Base-by-base conservation (phyloP, 352 stramenopile species). In the Globisporangium rhizosaccharum region DNA sequence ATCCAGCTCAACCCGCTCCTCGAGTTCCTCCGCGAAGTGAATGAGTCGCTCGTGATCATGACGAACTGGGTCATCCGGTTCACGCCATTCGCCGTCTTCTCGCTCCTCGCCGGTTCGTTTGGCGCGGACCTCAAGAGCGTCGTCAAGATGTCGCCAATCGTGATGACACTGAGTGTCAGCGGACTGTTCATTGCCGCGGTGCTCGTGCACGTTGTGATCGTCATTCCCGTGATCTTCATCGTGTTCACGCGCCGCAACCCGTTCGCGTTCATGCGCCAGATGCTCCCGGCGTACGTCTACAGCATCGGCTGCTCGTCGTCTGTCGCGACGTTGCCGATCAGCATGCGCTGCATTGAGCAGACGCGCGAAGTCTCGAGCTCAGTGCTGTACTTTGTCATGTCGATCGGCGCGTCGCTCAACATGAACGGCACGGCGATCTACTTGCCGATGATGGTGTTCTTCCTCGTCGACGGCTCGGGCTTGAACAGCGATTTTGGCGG, bases 401-500 rank as follows among this genome's bases (percentile, higher is more conserved):
- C 79, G 1, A 75, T 89, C 39, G 79, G 78, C 25, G 76, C 76
- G 3, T 73, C 73, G 37, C 59, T 94, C 25, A 80, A 92, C 65
- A 88, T 86, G 79, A 83, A 82, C 61, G 84, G 84, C 25, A 87
- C 82, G 30, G 82, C 78, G 14, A 79, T 94, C 26, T 94, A 94
- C 55, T 62, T 94, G 30, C 68, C 76, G 28, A 72, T 90, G 65
- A 66, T 87, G 62, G 68, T 89, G 33, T 82, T 92, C 63, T 87
- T 87, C 60, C 75, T 94, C 53, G 73, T 76, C 23, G 79, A 87
- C 51, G 67, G 80, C 44, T 72, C 73, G 23, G 82, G 77, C 2
- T 62, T 87, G 12, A 58, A 42, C 4, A 55, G 55, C 20, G 41
- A 78, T 8, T 59, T 89, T 25, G 73, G 66, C 30, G 56, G 56